Conservation (phyloP, 148 eudicot genomes). For the Linanthus parryae region DNA sequence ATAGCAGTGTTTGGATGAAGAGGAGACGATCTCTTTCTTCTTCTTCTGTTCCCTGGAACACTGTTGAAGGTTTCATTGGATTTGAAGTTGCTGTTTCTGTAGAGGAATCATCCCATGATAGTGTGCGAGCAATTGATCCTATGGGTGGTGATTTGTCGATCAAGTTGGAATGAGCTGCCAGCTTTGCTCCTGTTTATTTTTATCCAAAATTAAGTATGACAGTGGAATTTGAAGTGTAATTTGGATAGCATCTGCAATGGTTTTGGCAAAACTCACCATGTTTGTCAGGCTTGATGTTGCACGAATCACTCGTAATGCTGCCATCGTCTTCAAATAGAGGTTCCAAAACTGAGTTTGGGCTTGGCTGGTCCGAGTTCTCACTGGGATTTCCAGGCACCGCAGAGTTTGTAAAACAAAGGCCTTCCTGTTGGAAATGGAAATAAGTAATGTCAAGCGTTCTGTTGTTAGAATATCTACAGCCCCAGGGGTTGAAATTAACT, state of each 20-base stretch:
- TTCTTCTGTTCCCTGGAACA: constrained; percentile 35
- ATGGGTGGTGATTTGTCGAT: constrained; percentile 95
- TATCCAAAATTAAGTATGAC: constrained; percentile 3
- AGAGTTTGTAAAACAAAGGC: constrained; percentile 1
- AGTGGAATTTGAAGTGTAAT: not conserved
- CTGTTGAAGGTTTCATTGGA: constrained; percentile 30
- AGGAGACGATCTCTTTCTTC: constrained; percentile 53
- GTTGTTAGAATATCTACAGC: no score
- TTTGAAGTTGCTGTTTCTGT: constrained; percentile 32
- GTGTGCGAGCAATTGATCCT: constrained; percentile 85
- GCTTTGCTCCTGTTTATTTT: constrained; percentile 38
- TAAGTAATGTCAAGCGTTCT: not conserved
- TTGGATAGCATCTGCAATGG: not conserved
- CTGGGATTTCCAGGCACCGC: not conserved
- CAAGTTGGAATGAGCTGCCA: constrained; percentile 41
- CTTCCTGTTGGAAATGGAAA: constrained; percentile 4
- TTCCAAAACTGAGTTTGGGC: constrained; percentile 10
- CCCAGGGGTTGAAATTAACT: no score
- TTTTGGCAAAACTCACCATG: constrained; percentile 1
- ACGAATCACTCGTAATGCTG: not conserved
- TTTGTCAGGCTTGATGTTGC: not conserved
- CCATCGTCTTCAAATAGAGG: constrained; percentile 8
- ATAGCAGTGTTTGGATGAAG: constrained; percentile 59
- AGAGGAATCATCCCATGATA: constrained; percentile 64
- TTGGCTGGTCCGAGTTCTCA: constrained; percentile 8